A percentile compares a stretch with the other conserved stretches of the same genome.
phyloP scores from a whole-genome alignment of 495 filamentous ascomycete genomes.

The Geoglossum glabrum region DNA sequence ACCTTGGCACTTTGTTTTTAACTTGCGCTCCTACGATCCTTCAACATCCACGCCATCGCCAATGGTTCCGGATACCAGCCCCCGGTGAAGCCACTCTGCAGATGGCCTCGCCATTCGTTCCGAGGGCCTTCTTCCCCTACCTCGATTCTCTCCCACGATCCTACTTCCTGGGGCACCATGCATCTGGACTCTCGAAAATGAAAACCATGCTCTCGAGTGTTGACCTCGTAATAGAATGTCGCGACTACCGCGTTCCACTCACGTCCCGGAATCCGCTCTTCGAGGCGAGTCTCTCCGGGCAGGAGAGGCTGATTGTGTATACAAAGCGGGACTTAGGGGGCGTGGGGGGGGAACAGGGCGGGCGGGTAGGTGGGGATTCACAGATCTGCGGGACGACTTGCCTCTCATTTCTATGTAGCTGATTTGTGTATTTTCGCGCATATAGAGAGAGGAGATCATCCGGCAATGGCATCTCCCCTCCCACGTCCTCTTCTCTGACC shows the following conservation, averaged over 20 bases:
- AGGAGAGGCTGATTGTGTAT: constrained; percentile 65
- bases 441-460: constrained; percentile 28
- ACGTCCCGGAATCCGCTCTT: constrained; percentile 84
- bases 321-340: constrained; percentile 69
- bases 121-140: constrained; percentile 48
- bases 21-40: too few species aligned
- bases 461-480: constrained; percentile 34
- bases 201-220: constrained; percentile 60
- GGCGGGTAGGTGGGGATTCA: constrained; percentile 11
- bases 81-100: not conserved
- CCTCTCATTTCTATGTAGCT: constrained; percentile 6
- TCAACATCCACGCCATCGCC: not conserved
- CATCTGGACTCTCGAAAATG: constrained; percentile 66
- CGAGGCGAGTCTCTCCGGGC: constrained; percentile 48
- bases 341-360: constrained; percentile 12
- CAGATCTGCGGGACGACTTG: not conserved
- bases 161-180: constrained; percentile 95
- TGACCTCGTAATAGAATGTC: constrained; percentile 82
- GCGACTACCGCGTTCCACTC: constrained; percentile 77
- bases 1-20: too few species aligned
- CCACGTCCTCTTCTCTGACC: constrained; percentile 43
- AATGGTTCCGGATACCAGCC: not conserved
- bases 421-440: not conserved
- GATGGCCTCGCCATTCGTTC: constrained; percentile 32
- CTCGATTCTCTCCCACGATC: constrained; percentile 60